Evolutionary conservation across 2,329 filamentous ascomycete species (phyloP).

Genomic region (Lasiodiplodia sp.): DNA sequence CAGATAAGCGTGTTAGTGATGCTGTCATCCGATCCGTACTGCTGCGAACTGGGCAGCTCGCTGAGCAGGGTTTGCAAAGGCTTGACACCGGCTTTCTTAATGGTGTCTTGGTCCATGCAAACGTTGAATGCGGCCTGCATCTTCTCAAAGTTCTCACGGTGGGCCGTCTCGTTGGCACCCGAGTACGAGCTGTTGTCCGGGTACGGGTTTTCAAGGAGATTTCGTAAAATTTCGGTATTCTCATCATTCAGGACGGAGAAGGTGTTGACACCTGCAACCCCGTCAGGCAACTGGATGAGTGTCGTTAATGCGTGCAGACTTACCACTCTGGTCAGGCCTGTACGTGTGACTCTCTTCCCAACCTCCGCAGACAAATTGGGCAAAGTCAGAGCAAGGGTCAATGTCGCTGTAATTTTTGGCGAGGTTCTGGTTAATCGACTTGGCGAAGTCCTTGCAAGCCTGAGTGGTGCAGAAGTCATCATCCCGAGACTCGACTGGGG

Average conservation of each 20-base stretch:
- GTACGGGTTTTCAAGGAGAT: not conserved
- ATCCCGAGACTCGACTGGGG: no score
- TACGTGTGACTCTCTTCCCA: conserved; percentile 71
- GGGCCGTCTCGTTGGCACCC: conserved; percentile 43
- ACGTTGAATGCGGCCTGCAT: conserved; percentile 70
- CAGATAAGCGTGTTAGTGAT: not conserved
- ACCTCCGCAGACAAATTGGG: conserved; percentile 71
- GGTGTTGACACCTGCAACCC: conserved; percentile 21
- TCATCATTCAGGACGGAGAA: not conserved
- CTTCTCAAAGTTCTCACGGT: conserved; percentile 71
- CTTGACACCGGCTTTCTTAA: conserved; percentile 62
- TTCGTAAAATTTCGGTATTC: not conserved
- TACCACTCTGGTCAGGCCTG: conserved; percentile 62
- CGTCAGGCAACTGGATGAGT: conserved; percentile 18
- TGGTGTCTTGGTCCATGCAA: conserved; percentile 68
- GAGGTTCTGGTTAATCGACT: not conserved
- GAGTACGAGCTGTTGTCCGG: conserved; percentile 30
- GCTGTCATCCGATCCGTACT: not conserved
- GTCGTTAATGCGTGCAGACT: not conserved
- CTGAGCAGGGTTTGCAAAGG: conserved; percentile 60
- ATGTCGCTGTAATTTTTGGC: conserved; percentile 63
- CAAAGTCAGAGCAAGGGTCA: conserved; percentile 74
- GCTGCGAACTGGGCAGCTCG: conserved; percentile 38
- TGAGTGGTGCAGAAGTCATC: not conserved
- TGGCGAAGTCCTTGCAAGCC: not conserved